Base-by-base conservation (phyloP, 331 rosid genomes). In the Rosa hybrid region DNA sequence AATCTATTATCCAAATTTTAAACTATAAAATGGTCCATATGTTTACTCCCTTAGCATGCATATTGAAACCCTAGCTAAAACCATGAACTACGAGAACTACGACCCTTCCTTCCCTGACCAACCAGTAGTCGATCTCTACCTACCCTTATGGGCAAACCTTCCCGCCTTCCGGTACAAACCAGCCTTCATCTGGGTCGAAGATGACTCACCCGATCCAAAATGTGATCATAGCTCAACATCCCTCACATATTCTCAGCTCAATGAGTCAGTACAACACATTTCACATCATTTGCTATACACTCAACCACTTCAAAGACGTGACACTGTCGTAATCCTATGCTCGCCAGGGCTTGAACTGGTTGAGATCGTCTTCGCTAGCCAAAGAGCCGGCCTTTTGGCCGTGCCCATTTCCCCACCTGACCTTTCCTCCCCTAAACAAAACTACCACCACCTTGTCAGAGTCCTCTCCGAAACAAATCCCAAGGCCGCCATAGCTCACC, bases 101-200 rank as follows among this genome's bases (percentile, higher is more conserved):
- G 96, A 92, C 45, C 98, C 91, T 0, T 90, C 81, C 3, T 92
- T 88, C 64, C 98, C 97, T 0, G 97, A 94, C 84, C 98, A 92
- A 84, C 92, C 92, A 1, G 94, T 87, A 76, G 98, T 89, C 67
- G 94, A 92, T 71, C 88, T 77, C 73, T 92, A 94, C 91, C 90
- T 94, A 12, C 87, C 88, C 0, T 34, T 89, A 4, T 92, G 98
- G 98, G 90, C 94, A 3, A 91, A 70, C 64, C 68, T 92, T 45
- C 92, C 92, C 0, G 80, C 96, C 62, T 92, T 92, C 84, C 74
- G 57, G 54, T 79, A 92, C 75, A 94, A 91, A 17, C 92, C 95
- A 20, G 96, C 95, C 49, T 94, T 92, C 87, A 84, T 90, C 25
- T 91, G 98, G 98, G 78, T 85, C 27, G 78, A 91, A 25, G 89